Base-by-base conservation (phyloP, 306 rosid genomes). In the Fragaria ananassa region DNA sequence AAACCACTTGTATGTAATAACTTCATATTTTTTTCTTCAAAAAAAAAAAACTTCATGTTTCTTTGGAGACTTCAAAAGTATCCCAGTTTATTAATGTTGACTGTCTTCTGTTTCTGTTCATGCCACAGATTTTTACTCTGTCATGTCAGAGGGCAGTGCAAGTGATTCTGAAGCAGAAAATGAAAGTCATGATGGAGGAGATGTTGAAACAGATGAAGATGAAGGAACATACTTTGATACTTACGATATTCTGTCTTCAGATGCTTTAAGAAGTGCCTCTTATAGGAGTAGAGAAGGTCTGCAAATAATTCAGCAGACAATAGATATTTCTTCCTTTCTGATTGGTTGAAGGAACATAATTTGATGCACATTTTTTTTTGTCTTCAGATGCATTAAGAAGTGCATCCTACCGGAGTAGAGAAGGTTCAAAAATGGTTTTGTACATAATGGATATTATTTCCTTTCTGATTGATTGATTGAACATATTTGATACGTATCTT, bases 141-240 rank as follows among this genome's bases (percentile, higher is more conserved):
- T 95, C 66, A 81, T 95, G 95, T 95, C 98, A 11, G 98, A 91
- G 86, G 99, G 98, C 57, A 95, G 96, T 78, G 97, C 82, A 56
- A 83, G 93, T 39, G 97, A 92, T 83, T 90, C 91, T 39, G 96
- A 89, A 65, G 96, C 86, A 6, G 98, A 95, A 75, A 92, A 95
- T 85, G 98, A 89, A 81, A 95, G 99, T 83, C 99, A 92, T 66
- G 97, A 95, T 79, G 99, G 97, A 71, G 96, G 82, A 70, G 98
- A 92, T 72, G 88, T 83, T 76, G 99, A 95, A 83, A 88, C 92
- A 67, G 99, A 95, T 81, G 97, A 90, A 37, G 99, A 92, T 23
- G 97, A 91, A 74, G 90, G 98, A 73, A 79, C 87, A 60, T 95
- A 91, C 80, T 95, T 95, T 78, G 99, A 95, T 82, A 92, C 99